These are phyloP conservation scores for Metschnikowia shivogae DNA, from an alignment of 805 yeast species.

Conservation along the genomic window DNA sequence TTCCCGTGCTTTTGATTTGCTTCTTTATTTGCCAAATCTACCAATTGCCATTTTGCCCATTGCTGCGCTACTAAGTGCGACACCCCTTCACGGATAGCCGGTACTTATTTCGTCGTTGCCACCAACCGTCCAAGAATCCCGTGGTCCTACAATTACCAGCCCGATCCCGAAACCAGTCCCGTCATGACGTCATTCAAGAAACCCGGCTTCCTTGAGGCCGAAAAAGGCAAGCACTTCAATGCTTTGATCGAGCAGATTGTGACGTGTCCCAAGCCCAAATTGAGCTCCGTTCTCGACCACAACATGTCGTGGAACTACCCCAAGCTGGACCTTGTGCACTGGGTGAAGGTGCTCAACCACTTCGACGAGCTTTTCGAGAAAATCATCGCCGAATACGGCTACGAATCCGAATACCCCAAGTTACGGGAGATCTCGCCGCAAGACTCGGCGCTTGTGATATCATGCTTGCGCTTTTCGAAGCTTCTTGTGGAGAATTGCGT, in stretches of 20 bases:
- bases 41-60: too few relatives aligned
- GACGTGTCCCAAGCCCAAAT: slow-evolving; percentile 25
- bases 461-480: slow-evolving; percentile 59
- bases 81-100: too few relatives aligned
- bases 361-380: slow-evolving; percentile 64
- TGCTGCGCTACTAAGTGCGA: too few relatives aligned
- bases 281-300: slow-evolving; percentile 35
- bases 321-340: slow-evolving; percentile 64
- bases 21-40: too few relatives aligned
- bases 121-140: too few relatives aligned
- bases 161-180: background rate
- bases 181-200: slow-evolving; percentile 30
- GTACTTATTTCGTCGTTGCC: too few relatives aligned
- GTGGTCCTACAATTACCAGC: too few relatives aligned
- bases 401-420: slow-evolving; percentile 44
- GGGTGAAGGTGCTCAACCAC: slow-evolving; percentile 73
- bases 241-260: slow-evolving; percentile 39
- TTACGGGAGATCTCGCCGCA: slow-evolving; percentile 40
- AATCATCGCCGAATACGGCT: slow-evolving; percentile 49
- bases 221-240: slow-evolving; percentile 27
- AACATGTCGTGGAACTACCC: slow-evolving; percentile 57
- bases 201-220: slow-evolving; percentile 15
- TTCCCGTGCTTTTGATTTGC: too few relatives aligned
- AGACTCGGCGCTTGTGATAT: slow-evolving; percentile 47
- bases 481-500: slow-evolving; percentile 65